phyloP scores from a whole-genome alignment of 2,329 filamentous ascomycete genomes.

The Tolypocladium guangdongense region DNA sequence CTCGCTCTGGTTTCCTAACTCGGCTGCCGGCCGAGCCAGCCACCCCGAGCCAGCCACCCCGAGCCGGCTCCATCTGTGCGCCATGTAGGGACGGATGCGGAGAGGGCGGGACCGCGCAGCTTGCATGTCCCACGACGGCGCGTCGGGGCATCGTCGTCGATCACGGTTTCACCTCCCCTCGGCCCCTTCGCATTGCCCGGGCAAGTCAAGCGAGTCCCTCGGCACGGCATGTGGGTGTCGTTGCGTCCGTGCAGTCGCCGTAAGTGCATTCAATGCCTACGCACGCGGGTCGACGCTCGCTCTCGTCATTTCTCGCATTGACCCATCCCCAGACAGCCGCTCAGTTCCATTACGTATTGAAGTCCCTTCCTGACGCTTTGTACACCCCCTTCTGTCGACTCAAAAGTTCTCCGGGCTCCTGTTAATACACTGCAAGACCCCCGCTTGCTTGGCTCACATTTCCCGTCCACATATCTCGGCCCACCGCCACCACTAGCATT shows the following conservation, averaged over 20 bases:
- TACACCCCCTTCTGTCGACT: neutral
- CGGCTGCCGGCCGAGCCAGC: neutral
- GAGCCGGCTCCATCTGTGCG: neutral
- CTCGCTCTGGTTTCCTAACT: neutral
- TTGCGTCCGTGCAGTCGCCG: no score
- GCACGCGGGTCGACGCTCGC: neutral
- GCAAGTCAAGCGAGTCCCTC: neutral
- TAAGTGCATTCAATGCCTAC: no score
- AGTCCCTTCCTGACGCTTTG: neutral
- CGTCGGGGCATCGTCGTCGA: neutral
- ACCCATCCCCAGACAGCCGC: neutral
- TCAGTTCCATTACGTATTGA: neutral
- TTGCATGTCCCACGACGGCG: neutral
- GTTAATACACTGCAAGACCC: slow-evolving; percentile 4
- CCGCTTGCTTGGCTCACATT: neutral
- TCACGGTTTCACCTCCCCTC: neutral
- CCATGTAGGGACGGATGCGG: neutral
- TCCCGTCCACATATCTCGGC: neutral
- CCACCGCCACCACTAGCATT: neutral
- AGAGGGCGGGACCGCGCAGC: neutral
- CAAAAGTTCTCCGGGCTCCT: neutral
- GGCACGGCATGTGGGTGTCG: neutral
- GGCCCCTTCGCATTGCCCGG: neutral
- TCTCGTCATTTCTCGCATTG: neutral
- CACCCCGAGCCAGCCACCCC: neutral